Percentiles rank a stretch among this genome's conserved stretches.
phyloP scores from a whole-genome alignment of 2,329 filamentous ascomycete genomes.

The Esteya vermicola region DNA sequence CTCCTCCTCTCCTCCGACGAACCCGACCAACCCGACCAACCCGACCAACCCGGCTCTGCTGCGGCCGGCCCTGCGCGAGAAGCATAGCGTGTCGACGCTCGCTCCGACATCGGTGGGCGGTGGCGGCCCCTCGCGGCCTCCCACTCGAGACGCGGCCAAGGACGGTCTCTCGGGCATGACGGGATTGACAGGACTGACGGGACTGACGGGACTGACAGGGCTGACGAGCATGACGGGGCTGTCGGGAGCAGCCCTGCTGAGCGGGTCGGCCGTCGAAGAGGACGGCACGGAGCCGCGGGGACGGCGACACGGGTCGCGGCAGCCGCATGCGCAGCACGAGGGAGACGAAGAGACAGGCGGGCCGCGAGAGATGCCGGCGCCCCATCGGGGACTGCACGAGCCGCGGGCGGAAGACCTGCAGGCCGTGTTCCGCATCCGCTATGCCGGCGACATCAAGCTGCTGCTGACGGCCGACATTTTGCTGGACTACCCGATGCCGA shows the following conservation, averaged over 20 bases:
- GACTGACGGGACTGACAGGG: not conserved
- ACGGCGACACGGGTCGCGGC: too few relatives aligned
- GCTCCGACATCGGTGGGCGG: constrained; percentile 33
- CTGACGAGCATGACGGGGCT: not conserved
- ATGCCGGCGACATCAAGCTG: constrained; percentile 74
- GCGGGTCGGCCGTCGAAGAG: constrained; percentile 24
- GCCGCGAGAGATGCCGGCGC: not conserved
- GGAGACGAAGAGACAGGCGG: constrained; percentile 16
- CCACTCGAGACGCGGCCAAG: constrained; percentile 33
- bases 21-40: too few relatives aligned
- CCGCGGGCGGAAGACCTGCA: constrained; percentile 77
- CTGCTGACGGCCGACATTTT: constrained; percentile 89
- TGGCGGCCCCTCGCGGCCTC: constrained; percentile 36
- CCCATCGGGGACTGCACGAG: constrained; percentile 29
- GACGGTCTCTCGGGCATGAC: constrained; percentile 3
- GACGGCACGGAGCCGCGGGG: too few relatives aligned
- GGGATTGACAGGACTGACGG: not conserved
- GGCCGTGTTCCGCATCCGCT: constrained; percentile 80
- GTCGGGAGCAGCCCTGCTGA: too few relatives aligned
- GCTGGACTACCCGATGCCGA: constrained; percentile 96
- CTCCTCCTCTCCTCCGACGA: not conserved
- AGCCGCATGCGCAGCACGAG: too few relatives aligned
- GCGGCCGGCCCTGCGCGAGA: constrained; percentile 31
- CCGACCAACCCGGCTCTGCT: constrained; percentile 3
- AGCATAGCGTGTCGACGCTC: constrained; percentile 48